These are phyloP conservation scores for Pythium insidiosum DNA, from an alignment of 352 stramenopile species.

Conservation along the genomic window DNA sequence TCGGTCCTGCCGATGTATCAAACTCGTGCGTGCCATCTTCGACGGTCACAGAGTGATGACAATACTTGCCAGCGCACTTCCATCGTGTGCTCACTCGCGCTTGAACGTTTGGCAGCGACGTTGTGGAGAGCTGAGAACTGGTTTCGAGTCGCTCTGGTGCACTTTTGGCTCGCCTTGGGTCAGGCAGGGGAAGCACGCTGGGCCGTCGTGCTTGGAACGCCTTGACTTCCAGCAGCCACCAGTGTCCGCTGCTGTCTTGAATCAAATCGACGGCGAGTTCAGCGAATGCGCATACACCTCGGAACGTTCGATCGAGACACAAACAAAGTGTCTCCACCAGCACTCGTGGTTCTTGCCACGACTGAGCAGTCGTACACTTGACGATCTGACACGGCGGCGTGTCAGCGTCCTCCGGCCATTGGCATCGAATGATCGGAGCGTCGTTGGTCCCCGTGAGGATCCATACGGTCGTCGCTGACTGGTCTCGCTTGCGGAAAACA, in stretches of 20 bases:
- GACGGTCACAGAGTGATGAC: neutral
- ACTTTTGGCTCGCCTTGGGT: constrained; percentile 27
- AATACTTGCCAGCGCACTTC: constrained; percentile 26
- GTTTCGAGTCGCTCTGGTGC: constrained; percentile 33
- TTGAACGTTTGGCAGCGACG: too few species aligned
- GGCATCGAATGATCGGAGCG: neutral
- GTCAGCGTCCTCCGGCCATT: neutral
- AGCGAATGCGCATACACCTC: constrained; percentile 15
- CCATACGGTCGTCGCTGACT: constrained; percentile 33
- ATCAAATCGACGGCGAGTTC: constrained; percentile 52
- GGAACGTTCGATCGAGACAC: constrained; percentile 28
- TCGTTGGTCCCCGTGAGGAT: constrained; percentile 40
- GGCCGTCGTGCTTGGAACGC: constrained; percentile 32
- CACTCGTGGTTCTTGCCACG: constrained; percentile 38
- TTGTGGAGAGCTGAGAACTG: neutral
- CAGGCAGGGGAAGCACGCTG: too few species aligned
- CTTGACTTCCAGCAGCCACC: constrained; percentile 71
- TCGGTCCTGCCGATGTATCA: constrained; percentile 5
- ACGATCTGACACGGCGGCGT: constrained; percentile 46
- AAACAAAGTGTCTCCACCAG: constrained; percentile 23
- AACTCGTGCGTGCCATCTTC: constrained; percentile 3
- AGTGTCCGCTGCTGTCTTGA: constrained; percentile 35
- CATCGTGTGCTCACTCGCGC: too few species aligned
- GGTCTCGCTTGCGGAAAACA: constrained; percentile 46
- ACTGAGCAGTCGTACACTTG: constrained; percentile 37